These are phyloP conservation scores for Schizophyllum commune DNA, from an alignment of 1,284 basidiomycete species.

Conservation along the genomic window DNA sequence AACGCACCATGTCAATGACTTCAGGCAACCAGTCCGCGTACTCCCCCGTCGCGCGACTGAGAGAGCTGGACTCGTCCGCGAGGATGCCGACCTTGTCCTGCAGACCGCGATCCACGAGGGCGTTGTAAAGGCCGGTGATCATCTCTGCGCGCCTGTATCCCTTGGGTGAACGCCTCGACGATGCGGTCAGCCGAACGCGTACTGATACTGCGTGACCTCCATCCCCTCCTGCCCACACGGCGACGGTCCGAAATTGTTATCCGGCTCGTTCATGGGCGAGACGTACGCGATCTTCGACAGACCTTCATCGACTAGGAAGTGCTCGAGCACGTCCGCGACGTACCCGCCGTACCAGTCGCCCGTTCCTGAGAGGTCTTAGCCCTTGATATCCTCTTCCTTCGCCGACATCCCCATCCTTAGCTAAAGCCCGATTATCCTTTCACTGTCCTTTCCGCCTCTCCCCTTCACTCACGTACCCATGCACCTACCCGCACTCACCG, in stretches of 20 bases:
- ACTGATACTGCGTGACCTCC: slow-evolving; percentile 26
- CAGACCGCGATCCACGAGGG: slow-evolving; percentile 20
- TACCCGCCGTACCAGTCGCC: slow-evolving; percentile 27
- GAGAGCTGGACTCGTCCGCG: slow-evolving; percentile 25
- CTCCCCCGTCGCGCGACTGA: slow-evolving; percentile 20
- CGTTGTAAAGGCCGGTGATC: slow-evolving; percentile 24
- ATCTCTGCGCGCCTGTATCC: slow-evolving; percentile 27
- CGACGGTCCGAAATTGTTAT: slow-evolving; percentile 27
- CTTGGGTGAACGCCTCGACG: background rate
- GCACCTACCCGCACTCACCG: too few species aligned
- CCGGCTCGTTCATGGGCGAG: slow-evolving; percentile 33
- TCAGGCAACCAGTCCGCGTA: slow-evolving; percentile 26
- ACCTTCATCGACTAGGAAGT: slow-evolving; percentile 25
- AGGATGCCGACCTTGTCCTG: slow-evolving; percentile 24
- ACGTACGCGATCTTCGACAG: slow-evolving; percentile 22
- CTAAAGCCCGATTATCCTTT: too few species aligned
- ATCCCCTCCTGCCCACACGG: slow-evolving; percentile 31
- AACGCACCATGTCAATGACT: slow-evolving; percentile 19
- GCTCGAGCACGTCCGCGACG: slow-evolving; percentile 26
- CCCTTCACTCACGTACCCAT: too few species aligned
- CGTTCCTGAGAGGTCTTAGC: slow-evolving; percentile 19
- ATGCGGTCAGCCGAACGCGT: background rate
- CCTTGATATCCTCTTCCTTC: too few species aligned
- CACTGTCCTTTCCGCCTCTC: too few species aligned
- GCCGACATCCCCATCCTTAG: too few species aligned